phyloP scores from a whole-genome alignment of 495 filamentous ascomycete species.

The Penicillium lagena region DNA sequence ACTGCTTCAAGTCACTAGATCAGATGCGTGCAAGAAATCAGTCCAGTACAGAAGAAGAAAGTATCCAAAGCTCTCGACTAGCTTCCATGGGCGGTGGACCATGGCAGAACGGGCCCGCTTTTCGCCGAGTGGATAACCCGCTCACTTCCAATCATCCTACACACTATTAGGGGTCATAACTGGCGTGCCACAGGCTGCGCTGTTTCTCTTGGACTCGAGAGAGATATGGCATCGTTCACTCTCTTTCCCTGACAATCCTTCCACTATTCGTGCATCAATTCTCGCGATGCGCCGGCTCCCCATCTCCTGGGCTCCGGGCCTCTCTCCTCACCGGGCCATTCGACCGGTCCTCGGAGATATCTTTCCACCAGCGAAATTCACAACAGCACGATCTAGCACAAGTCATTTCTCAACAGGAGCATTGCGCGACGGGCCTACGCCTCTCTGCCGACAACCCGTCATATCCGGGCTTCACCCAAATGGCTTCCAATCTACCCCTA shows the following conservation, averaged over 20 bases:
- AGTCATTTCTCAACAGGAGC: neutral
- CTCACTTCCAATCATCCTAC: slow-evolving; percentile 9
- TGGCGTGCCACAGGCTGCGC: slow-evolving; percentile 8
- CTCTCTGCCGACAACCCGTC: slow-evolving; percentile 6
- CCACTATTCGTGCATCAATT: slow-evolving; percentile 10
- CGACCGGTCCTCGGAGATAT: slow-evolving; percentile 9
- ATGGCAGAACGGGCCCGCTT: slow-evolving; percentile 22
- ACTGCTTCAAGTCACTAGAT: too few relatives aligned
- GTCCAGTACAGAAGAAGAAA: slow-evolving; percentile 1
- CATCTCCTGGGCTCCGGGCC: slow-evolving; percentile 29
- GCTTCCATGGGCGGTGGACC: slow-evolving; percentile 31
- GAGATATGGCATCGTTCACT: slow-evolving; percentile 31
- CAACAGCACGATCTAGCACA: too few relatives aligned
- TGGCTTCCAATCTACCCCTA: slow-evolving; percentile 5
- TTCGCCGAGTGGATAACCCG: slow-evolving; percentile 12
- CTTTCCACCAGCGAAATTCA: slow-evolving; percentile 5
- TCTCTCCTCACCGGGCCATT: slow-evolving; percentile 5
- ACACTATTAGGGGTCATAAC: slow-evolving; percentile 10
- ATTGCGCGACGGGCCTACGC: slow-evolving; percentile 11
- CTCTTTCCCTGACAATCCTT: slow-evolving; percentile 17
- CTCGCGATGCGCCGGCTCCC: slow-evolving; percentile 34
- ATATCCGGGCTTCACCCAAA: slow-evolving; percentile 11
- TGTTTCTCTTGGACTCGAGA: slow-evolving; percentile 6
- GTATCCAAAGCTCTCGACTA: slow-evolving; percentile 32
- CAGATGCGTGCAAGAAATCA: too few relatives aligned